Base-by-base conservation (phyloP, 352 stramenopile genomes). In the Aphanomyces invadans region DNA sequence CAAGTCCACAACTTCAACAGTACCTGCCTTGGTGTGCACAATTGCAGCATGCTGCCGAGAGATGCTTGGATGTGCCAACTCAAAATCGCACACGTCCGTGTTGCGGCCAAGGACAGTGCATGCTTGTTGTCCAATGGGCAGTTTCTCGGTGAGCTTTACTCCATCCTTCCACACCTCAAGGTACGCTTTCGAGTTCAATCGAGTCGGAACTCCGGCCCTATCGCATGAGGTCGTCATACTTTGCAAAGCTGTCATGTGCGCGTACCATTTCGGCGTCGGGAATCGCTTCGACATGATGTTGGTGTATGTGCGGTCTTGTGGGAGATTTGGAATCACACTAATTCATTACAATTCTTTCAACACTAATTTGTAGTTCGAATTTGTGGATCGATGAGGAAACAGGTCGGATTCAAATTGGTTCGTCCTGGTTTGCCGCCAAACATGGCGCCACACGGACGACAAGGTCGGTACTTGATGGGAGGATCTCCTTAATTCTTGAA, bases 11-110 rank as follows among this genome's bases (percentile, higher is more conserved):
- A 93, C 65, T 23, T 70, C 77, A 0, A 96, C 39, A 0, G 70
- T 60, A 2, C 75, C 78, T 4, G 84, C 56, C 29, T 80, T 74
- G 56, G 87, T 71, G 64, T 95, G 84, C 26, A 87, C 76, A 42
- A 96, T 62, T 9, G 79, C 74, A 4, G 84, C 87, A 70, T 96
- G 88, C 57, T 89, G 77, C 11, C 88, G 76, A 5, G 85, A 95
- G 68, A 92, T 83, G 39, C 80, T 92, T 32, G 82, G 77, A 68
- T 96, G 87, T 55, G 87, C 72, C 57, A 96, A 70, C 36, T 75
- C 74, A 32, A 88, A 79, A 69, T 95, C 83, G 53, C 80, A 88
- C 33, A 81, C 65, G 60, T 91, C 79, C 9, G 83, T 76, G 56
- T 91, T 93, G 42, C 87, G 83, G 0, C 87, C 87, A 17, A 96